Percentiles rank a stretch among this genome's conserved stretches.
phyloP scores from a whole-genome alignment of 257 asterid species.

The Jacaranda copaia region DNA sequence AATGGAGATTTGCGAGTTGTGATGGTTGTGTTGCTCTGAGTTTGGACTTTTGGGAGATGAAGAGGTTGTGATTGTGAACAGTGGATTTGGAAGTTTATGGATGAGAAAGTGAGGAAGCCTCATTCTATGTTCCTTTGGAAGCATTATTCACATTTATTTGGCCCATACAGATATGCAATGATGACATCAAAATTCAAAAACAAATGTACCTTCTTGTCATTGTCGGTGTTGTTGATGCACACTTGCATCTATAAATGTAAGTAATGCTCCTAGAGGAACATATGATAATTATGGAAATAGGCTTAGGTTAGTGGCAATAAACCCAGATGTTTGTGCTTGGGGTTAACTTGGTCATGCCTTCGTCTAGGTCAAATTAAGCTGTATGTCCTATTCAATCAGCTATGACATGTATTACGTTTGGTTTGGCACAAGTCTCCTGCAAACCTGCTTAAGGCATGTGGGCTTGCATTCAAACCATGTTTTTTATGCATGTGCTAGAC shows the following conservation, averaged over 20 bases:
- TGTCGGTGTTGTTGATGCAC: not conserved
- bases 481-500: not conserved
- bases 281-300: not conserved
- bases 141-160: not conserved
- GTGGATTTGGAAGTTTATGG: not conserved
- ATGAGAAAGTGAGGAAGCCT: not conserved
- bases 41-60: not conserved
- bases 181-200: not conserved
- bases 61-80: not conserved
- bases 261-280: not conserved
- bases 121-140: not conserved
- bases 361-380: too few species aligned
- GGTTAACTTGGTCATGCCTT: not conserved
- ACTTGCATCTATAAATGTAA: not conserved
- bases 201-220: not conserved
- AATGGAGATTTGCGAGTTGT: not conserved
- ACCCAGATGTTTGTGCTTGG: too few species aligned
- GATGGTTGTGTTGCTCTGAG: not conserved
- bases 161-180: not conserved
- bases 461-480: not conserved
- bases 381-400: too few species aligned
- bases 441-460: not conserved
- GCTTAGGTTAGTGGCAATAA: not conserved
- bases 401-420: not conserved
- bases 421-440: not conserved